phyloP scores from a whole-genome alignment of 1,284 basidiomycete species.

The Pseudozyma sp. region DNA sequence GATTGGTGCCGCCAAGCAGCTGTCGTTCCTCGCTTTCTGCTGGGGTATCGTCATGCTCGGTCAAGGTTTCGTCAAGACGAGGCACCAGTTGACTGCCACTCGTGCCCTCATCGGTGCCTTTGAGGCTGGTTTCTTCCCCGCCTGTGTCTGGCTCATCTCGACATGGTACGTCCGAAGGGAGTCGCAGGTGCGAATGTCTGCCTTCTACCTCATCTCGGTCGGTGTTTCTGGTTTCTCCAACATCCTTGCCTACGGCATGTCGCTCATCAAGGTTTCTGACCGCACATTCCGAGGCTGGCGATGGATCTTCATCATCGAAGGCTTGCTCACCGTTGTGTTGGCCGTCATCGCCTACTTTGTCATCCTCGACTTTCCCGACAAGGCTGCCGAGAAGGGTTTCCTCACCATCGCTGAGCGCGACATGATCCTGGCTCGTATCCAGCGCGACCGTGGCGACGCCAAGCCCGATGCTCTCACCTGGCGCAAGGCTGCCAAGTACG shows the following conservation, averaged over 20 bases:
- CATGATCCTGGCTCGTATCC: conserved; percentile 69
- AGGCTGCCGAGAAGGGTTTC: conserved; percentile 69
- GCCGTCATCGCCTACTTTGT: conserved; percentile 49
- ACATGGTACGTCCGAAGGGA: conserved; percentile 71
- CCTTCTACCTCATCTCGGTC: conserved; percentile 70
- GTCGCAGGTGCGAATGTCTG: conserved; percentile 69
- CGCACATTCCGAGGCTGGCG: conserved; percentile 63
- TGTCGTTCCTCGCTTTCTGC: conserved; percentile 63
- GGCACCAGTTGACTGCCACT: conserved; percentile 67
- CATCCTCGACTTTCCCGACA: conserved; percentile 71
- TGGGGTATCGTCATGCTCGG: conserved; percentile 70
- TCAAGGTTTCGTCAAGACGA: conserved; percentile 51
- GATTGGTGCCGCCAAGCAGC: conserved; percentile 69
- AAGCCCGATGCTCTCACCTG: conserved; percentile 69
- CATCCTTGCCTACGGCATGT: conserved; percentile 68
- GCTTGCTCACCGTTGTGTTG: conserved; percentile 46
- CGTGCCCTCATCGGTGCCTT: conserved; percentile 69
- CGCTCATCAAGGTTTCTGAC: conserved; percentile 31
- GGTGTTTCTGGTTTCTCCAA: conserved; percentile 70
- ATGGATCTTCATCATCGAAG: conserved; percentile 59
- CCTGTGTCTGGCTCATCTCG: conserved; percentile 70
- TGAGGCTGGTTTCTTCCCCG: conserved; percentile 64
- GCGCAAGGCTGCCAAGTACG: conserved; percentile 67
- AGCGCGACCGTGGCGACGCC: conserved; percentile 71
- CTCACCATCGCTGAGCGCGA: conserved; percentile 69